Base-by-base conservation (phyloP, 352 stramenopile species). In the Pythium pyrilobum region DNA sequence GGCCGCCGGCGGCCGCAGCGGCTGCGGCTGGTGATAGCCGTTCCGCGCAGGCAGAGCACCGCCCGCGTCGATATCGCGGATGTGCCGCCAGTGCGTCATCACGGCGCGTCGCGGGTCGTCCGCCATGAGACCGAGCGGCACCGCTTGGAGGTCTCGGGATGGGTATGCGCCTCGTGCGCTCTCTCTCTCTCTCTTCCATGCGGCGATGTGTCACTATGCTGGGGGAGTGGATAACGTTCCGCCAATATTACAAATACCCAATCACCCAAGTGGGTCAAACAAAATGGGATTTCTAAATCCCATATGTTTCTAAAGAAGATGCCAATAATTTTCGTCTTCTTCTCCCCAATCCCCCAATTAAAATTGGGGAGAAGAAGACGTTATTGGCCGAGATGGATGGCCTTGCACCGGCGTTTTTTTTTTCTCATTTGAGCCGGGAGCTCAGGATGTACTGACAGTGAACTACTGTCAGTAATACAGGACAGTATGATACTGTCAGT, bases 51-150 rank as follows among this genome's bases (percentile, higher is more conserved):
- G n/a, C 41, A 16, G 25, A 48, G 25, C 25, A 24, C 25, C 24
- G 41, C 3, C 31, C 23, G 31, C 20, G 32, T 6, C 5, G 10
- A 20, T 11, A 21, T 8, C 4, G 39, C 10, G 27, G 25, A 28
- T 25, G 28, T n/a, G 27, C 3, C 40, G 51, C 51, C 40, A 50
- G 2, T 51, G 51, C 4, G 29, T 8, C 16, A 58, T 10, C 28
- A 24, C 32, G 5, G 20, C 32, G 24, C 40, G 51, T 16, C 40
- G 51, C 24, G 51, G 51, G 33, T 58, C 51, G 39, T 49, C 33
- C 8, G 51, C 39, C 39, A 51, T 58, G 38, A 34, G 42, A 49
- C 25, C 40, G 27, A 7, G 36, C 36, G n/a, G 16, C 10, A 41
- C n/a, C 10, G n/a, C 16, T 20, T 13, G 9, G n/a, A 6, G 8